A percentile compares a stretch with the other conserved stretches of the same genome.
phyloP scores from a whole-genome alignment of 2,329 filamentous ascomycete species.

The Alternaria postmessia region DNA sequence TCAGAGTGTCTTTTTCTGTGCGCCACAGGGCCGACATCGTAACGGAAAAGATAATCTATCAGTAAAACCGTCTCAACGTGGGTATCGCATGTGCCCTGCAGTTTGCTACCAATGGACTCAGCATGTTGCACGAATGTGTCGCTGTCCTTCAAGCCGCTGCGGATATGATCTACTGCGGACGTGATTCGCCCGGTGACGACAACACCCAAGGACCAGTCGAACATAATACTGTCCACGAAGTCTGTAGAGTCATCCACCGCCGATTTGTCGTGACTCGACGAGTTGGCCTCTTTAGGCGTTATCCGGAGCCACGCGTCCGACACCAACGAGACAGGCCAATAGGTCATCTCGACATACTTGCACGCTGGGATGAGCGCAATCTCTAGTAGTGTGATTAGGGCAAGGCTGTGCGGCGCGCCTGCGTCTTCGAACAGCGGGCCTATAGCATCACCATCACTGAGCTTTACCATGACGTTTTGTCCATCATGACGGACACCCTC shows the following conservation, averaged over 20 bases:
- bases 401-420: slow-evolving; percentile 2
- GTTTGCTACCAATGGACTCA: background rate
- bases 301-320: background rate
- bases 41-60: slow-evolving; percentile 1
- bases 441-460: background rate
- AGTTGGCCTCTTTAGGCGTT: background rate
- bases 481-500: background rate
- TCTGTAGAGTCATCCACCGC: background rate
- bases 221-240: slow-evolving; percentile 4
- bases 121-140: slow-evolving; percentile 1
- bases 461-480: background rate
- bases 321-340: slow-evolving; percentile 4
- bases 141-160: background rate
- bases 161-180: background rate
- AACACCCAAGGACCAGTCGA: background rate
- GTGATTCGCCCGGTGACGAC: slow-evolving; percentile 1
- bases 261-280: background rate
- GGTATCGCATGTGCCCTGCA: background rate
- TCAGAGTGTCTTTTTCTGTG: background rate
- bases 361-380: slow-evolving; percentile 5
- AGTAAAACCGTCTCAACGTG: slow-evolving; percentile 1
- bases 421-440: too few relatives aligned
- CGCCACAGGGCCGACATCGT: background rate
- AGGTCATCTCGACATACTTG: slow-evolving; percentile 2
- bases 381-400: slow-evolving; percentile 1